phyloP scores from a whole-genome alignment of 306 rosid genomes.

The Medicago truncatula region DNA sequence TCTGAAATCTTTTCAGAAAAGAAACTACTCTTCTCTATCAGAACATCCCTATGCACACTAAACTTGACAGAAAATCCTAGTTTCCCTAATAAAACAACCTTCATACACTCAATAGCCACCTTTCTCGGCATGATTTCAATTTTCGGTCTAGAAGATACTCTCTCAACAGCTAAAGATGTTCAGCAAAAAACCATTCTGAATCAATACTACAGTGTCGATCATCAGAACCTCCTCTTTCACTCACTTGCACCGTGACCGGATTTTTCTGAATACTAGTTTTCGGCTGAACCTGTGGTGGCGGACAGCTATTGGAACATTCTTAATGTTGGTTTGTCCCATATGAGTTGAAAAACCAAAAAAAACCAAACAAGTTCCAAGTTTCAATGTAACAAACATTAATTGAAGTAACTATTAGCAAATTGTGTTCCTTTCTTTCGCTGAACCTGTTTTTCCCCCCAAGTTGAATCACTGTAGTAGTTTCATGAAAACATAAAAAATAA shows the following conservation, averaged over 20 bases:
- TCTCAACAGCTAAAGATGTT: constrained; percentile 61
- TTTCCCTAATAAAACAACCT: constrained; percentile 80
- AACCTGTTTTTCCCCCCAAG: too few species aligned
- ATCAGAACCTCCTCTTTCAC: constrained; percentile 58
- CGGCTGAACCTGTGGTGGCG: constrained; percentile 37
- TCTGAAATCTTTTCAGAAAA: constrained; percentile 71
- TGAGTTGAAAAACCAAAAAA: constrained; percentile 19
- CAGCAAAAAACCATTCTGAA: constrained; percentile 51
- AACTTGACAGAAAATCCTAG: constrained; percentile 92
- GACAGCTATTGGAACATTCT: constrained; percentile 94
- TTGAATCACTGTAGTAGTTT: too few species aligned
- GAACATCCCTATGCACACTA: constrained; percentile 78
- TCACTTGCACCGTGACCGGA: constrained; percentile 44
- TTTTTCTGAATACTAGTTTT: constrained; percentile 55
- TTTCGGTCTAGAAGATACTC: constrained; percentile 63
- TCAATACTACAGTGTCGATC: constrained; percentile 54
- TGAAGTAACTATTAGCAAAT: constrained; percentile 25
- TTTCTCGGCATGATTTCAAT: constrained; percentile 81
- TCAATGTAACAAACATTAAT: constrained; percentile 34
- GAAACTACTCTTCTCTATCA: constrained; percentile 68
- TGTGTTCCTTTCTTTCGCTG: constrained; percentile 32
- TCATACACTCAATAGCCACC: constrained; percentile 89
- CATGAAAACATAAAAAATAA: too few species aligned
- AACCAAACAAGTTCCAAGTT: constrained; percentile 28
- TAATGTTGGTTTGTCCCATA: constrained; percentile 75